These are phyloP conservation scores for Astrocystis sublimbata DNA, from an alignment of 495 filamentous ascomycete genomes.

Conservation along the genomic window DNA sequence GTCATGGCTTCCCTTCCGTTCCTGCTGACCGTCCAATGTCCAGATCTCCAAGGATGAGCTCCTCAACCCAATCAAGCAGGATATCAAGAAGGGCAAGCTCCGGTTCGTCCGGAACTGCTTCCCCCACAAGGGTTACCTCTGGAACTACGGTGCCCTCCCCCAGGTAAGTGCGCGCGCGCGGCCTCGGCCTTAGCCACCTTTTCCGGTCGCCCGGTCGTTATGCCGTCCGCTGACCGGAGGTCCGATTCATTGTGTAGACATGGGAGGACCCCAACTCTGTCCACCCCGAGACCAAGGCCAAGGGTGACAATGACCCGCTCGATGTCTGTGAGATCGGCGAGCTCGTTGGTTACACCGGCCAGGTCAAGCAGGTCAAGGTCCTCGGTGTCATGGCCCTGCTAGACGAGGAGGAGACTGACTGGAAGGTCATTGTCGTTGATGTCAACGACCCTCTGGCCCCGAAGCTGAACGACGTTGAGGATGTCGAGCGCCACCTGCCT, in stretches of 20 bases:
- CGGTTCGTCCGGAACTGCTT: slow-evolving; percentile 99
- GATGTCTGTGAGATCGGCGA: slow-evolving; percentile 99
- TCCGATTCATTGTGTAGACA: slow-evolving; percentile 58
- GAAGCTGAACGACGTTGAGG: slow-evolving; percentile 98
- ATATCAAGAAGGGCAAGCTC: slow-evolving; percentile 88
- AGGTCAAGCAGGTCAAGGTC: slow-evolving; percentile 99
- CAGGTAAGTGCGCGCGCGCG: slow-evolving; percentile 63
- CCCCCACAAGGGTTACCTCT: slow-evolving; percentile 99
- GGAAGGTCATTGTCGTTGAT: slow-evolving; percentile 99
- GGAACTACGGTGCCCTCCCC: slow-evolving; percentile 99
- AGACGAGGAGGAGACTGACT: slow-evolving; percentile 99
- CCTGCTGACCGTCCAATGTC: slow-evolving; percentile 4
- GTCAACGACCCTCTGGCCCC: slow-evolving; percentile 93
- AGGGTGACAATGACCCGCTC: slow-evolving; percentile 98
- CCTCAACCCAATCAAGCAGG: slow-evolving; percentile 96
- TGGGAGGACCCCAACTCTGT: slow-evolving; percentile 97
- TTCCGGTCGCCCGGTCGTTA: slow-evolving; percentile 9
- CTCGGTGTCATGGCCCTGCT: slow-evolving; percentile 99
- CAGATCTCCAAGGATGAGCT: slow-evolving; percentile 97
- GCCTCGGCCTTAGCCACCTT: slow-evolving; percentile 7
- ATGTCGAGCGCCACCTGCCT: slow-evolving; percentile 97
- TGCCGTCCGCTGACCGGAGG: slow-evolving; percentile 21
- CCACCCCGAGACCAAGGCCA: slow-evolving; percentile 99
- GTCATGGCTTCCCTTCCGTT: slow-evolving; percentile 18
- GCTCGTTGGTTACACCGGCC: slow-evolving; percentile 89